Evolutionary conservation across 768 basidiomycete genomes (phyloP), one percentile per base, ranked within the genome.

Genomic region (Fomitopsis pulvina): DNA sequence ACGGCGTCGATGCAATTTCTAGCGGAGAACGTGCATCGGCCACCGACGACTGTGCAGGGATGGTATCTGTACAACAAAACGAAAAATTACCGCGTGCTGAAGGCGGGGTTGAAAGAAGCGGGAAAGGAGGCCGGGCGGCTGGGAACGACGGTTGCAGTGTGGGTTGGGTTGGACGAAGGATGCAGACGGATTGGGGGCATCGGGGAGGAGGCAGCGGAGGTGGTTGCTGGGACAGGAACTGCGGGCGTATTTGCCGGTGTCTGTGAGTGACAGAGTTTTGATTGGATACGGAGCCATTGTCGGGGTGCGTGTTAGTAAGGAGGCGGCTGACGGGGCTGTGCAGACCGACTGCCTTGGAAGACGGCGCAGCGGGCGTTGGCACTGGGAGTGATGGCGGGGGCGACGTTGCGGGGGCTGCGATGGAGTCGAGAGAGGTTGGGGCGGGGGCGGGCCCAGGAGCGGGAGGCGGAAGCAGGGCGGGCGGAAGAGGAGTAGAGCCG

Each of bases 21-120:
- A 44, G 92, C 91, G n/a, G 92, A 95, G 66, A 94, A 95, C 64
- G 92, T 83, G 39, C 92, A 95, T 67, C 76, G 89, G 48, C 76
- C 86, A 42, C 92, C 92, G 20, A 83, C 69, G 57, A 95, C 92
- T 26, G 77, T 91, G 51, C 80, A 85, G 57, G 92, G 92, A 51
- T 94, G 92, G 92, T 95, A 93, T 66, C 87, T 91, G 59, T 94
- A 95, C 80, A 87, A 91, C 65, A 94, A 94, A 73, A 92, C 90
- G 25, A 95, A 94, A 67, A 94, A 94, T 72, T 94, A 93, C 73
- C 74, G 79, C 57, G 80, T 92, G 57, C 76, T 91, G 60, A 74
- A 82, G 53, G 85, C 77, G 0, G 91, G 78, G 8, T 63, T 93
- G 63, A 79, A 78, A 59, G 81, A 79, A 14, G 91, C 79, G 5